A percentile compares a stretch with the other conserved stretches of the same genome.
These are phyloP conservation scores for Penicillium sp. DNA, from an alignment of 2,329 filamentous ascomycete species.

Conservation along the genomic window DNA sequence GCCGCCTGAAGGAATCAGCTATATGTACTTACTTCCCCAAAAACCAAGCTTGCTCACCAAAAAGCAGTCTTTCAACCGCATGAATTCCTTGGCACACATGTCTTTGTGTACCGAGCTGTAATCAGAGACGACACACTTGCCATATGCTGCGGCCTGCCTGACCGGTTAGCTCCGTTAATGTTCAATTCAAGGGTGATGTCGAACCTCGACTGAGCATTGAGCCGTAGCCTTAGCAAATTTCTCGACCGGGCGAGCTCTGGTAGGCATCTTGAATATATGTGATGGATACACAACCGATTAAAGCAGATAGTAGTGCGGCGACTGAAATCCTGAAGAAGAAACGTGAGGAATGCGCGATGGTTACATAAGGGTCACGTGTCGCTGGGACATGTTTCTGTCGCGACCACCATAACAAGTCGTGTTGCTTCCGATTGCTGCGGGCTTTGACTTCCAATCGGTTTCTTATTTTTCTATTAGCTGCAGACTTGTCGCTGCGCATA, in stretches of 20 bases:
- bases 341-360: constrained; percentile 2
- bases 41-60: constrained; percentile 57
- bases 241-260: constrained; percentile 62
- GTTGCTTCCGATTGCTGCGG: constrained; percentile 1
- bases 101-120: constrained; percentile 90
- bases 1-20: constrained; percentile 45
- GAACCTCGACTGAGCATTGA: constrained; percentile 65
- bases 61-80: constrained; percentile 82
- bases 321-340: neutral
- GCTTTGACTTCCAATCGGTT: constrained; percentile 3
- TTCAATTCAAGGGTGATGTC: constrained; percentile 9
- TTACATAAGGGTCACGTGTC: constrained; percentile 25
- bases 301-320: neutral
- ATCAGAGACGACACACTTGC: constrained; percentile 85
- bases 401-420: constrained; percentile 27
- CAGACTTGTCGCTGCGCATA: constrained; percentile 16
- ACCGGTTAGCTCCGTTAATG: constrained; percentile 12
- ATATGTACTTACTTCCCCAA: neutral
- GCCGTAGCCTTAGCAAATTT: constrained; percentile 65
- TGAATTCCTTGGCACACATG: constrained; percentile 82
- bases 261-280: constrained; percentile 38
- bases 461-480: constrained; percentile 5
- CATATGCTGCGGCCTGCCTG: constrained; percentile 74
- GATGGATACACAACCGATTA: neutral
- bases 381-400: constrained; percentile 22